These are phyloP conservation scores for Colletotrichum sp. DNA, from an alignment of 2,329 filamentous ascomycete genomes.

Conservation along the genomic window DNA sequence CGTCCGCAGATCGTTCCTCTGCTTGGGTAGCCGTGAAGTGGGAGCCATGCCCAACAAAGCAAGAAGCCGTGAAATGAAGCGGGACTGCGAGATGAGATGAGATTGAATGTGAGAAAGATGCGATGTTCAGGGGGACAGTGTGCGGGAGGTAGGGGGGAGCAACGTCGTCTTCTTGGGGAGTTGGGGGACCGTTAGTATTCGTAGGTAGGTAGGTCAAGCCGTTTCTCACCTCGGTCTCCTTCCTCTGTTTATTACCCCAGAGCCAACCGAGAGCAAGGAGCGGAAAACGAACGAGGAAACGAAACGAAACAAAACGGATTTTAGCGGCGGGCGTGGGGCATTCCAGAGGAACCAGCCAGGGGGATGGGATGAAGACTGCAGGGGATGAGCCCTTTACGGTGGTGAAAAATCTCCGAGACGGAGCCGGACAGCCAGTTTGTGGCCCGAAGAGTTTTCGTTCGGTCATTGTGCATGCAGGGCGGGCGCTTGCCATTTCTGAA, in stretches of 20 bases:
- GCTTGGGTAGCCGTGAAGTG: neutral
- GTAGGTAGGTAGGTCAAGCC: neutral
- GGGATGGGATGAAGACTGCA: constrained; percentile 11
- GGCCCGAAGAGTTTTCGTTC: constrained; percentile 12
- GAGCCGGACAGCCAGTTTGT: neutral
- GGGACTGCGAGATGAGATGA: constrained; percentile 12
- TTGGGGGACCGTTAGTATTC: neutral
- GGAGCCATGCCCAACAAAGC: constrained; percentile 6
- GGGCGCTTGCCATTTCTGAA: neutral
- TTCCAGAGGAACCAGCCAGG: neutral
- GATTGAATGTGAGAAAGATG: neutral
- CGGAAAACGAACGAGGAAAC: constrained; percentile 3
- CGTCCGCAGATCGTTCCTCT: constrained; percentile 1
- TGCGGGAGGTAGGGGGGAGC: neutral
- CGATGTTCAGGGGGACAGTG: constrained; percentile 3
- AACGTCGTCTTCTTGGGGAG: neutral
- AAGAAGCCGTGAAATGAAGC: constrained; percentile 2
- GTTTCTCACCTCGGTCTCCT: neutral
- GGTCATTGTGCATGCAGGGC: constrained; percentile 4
- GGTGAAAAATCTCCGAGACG: constrained; percentile 20
- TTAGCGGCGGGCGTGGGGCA: constrained; percentile 2
- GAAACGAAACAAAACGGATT: constrained; percentile 17
- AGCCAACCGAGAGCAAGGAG: constrained; percentile 7
- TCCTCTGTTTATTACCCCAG: constrained; percentile 5
- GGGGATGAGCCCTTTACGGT: constrained; percentile 10